Conservation (phyloP, 2,329 filamentous ascomycete species). For the Botrytis hyacinthi region DNA sequence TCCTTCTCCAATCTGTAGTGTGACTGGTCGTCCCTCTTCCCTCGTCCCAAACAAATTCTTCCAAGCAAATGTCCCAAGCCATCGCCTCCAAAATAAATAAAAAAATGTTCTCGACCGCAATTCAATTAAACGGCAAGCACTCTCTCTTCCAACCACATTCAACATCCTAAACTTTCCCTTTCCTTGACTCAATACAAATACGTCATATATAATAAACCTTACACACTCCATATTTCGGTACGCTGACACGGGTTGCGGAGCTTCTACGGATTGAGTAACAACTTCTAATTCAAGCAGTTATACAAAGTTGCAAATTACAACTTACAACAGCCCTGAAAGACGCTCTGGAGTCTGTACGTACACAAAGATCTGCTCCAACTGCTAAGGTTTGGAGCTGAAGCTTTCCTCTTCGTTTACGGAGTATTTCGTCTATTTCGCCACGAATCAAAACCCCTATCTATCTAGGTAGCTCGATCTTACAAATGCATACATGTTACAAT, state of each 20-base stretch:
- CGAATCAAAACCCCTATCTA: slow-evolving; percentile 2
- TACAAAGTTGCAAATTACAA: not conserved
- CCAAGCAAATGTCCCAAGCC: slow-evolving; percentile 1
- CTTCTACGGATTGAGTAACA: not conserved
- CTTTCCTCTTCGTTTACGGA: not conserved
- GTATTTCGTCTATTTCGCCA: not conserved
- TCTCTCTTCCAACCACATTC: not conserved
- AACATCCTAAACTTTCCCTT: not conserved
- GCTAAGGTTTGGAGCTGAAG: not conserved
- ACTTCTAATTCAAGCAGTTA: not conserved
- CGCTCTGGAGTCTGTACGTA: not conserved
- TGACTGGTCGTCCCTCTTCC: not conserved
- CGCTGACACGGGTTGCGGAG: not conserved
- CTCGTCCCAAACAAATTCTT: not conserved
- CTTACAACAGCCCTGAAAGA: not conserved
- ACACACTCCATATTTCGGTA: not conserved
- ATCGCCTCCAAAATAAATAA: not conserved
- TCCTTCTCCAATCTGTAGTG: not conserved
- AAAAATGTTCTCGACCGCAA: slow-evolving; percentile 2
- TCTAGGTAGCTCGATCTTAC: slow-evolving; percentile 4
- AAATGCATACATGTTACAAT: not conserved
- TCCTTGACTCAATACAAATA: slow-evolving; percentile 1
- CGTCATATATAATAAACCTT: slow-evolving; percentile 1
- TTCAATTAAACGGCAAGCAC: not conserved
- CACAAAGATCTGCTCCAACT: slow-evolving; percentile 11